phyloP scores from a whole-genome alignment of 208 protist species.

The Blastocrithidia nonstop region DNA sequence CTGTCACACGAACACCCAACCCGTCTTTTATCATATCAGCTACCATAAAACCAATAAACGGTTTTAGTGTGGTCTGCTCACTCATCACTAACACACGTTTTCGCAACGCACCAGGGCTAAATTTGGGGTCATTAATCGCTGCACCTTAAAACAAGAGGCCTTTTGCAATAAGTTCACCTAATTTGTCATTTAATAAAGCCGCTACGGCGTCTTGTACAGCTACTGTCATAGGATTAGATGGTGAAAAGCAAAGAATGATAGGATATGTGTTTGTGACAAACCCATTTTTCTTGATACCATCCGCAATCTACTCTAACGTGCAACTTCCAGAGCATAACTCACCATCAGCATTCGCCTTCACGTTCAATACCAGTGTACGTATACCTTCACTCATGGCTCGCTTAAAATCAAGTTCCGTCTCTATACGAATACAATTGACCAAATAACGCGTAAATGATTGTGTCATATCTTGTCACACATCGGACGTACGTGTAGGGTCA shows the following conservation, averaged over 20 bases:
- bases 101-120: slow-evolving; percentile 65
- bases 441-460: slow-evolving; percentile 73
- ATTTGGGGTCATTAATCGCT: slow-evolving; percentile 78
- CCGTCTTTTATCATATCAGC: slow-evolving; percentile 83
- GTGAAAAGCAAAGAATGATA: slow-evolving; percentile 64
- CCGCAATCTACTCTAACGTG: slow-evolving; percentile 33
- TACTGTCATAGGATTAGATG: slow-evolving; percentile 14
- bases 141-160: slow-evolving; percentile 82
- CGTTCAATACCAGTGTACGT: slow-evolving; percentile 30
- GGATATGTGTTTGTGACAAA: slow-evolving; percentile 66
- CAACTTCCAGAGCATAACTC: slow-evolving; percentile 44
- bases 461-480: slow-evolving; percentile 85
- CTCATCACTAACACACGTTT: slow-evolving; percentile 73
- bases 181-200: slow-evolving; percentile 21
- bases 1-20: slow-evolving; percentile 73
- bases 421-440: slow-evolving; percentile 40
- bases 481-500: slow-evolving; percentile 51
- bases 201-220: slow-evolving; percentile 48
- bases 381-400: slow-evolving; percentile 17
- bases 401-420: slow-evolving; percentile 44
- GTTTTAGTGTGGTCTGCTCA: slow-evolving; percentile 49
- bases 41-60: slow-evolving; percentile 74
- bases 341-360: slow-evolving; percentile 21
- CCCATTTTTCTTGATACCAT: slow-evolving; percentile 48
- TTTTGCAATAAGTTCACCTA: slow-evolving; percentile 49